These are phyloP conservation scores for Penicillium dipodomyicola DNA, from an alignment of 495 filamentous ascomycete genomes.

Conservation along the genomic window DNA sequence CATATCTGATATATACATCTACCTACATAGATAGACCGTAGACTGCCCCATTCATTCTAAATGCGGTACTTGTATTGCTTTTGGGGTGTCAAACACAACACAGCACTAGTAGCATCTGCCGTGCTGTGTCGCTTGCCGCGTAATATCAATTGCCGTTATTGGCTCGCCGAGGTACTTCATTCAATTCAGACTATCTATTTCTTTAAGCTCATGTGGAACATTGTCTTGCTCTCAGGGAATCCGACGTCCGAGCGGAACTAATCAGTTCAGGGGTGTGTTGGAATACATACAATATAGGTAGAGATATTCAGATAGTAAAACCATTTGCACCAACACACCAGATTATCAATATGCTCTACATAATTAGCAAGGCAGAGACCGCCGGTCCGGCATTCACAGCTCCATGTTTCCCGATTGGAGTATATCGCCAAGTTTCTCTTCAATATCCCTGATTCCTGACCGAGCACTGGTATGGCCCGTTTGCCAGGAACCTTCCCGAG, in stretches of 20 bases:
- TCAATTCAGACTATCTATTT: background rate
- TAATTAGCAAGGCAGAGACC: background rate
- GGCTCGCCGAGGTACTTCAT: background rate
- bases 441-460: background rate
- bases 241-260: slow-evolving; percentile 6
- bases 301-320: background rate
- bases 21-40: background rate
- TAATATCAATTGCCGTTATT: background rate
- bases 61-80: slow-evolving; percentile 1
- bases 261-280: slow-evolving; percentile 8
- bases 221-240: slow-evolving; percentile 8
- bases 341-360: too few species aligned
- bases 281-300: background rate
- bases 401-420: slow-evolving; percentile 18
- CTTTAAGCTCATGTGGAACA: slow-evolving; percentile 16
- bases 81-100: background rate
- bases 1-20: background rate
- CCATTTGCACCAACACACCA: background rate
- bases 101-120: slow-evolving; percentile 3
- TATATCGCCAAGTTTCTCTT: background rate
- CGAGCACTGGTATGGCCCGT: slow-evolving; percentile 8
- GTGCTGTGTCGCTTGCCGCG: slow-evolving; percentile 6
- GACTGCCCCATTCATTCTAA: background rate
- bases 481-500: background rate
- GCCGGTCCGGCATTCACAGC: background rate